phyloP scores from a whole-genome alignment of 1,284 basidiomycete species.

The Xanthoconium separans region DNA sequence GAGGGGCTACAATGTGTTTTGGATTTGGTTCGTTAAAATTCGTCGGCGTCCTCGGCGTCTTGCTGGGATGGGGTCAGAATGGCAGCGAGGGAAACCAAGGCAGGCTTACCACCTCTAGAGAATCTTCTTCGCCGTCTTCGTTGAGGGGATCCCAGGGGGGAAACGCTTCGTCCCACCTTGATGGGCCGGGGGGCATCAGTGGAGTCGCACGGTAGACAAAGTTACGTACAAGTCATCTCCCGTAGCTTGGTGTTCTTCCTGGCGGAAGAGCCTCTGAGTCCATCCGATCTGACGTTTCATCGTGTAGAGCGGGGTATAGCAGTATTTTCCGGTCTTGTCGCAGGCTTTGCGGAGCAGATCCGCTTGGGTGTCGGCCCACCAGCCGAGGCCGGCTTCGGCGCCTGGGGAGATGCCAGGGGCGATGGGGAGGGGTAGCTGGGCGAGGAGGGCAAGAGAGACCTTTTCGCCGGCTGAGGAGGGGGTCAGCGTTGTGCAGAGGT shows the following conservation, averaged over 20 bases:
- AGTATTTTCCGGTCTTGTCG: conserved; percentile 13
- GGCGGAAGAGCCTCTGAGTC: conserved; percentile 10
- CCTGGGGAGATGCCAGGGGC: conserved; percentile 8
- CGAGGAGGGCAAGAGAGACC: conserved; percentile 23
- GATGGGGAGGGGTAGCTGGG: conserved; percentile 6
- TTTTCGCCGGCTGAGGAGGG: conserved; percentile 20
- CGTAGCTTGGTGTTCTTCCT: not conserved
- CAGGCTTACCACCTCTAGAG: conserved; percentile 10
- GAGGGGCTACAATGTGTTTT: too few relatives aligned
- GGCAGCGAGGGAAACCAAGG: not conserved
- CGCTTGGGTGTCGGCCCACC: conserved; percentile 19
- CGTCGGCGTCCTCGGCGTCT: not conserved
- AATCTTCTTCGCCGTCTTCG: conserved; percentile 27
- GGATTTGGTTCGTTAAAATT: not conserved
- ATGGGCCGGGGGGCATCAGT: too few relatives aligned
- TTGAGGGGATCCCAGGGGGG: conserved; percentile 26
- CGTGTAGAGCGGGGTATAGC: conserved; percentile 25
- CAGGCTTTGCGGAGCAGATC: conserved; percentile 20
- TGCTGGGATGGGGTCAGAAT: not conserved
- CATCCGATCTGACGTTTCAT: conserved; percentile 16
- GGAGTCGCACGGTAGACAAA: not conserved
- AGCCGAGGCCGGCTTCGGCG: conserved; percentile 4
- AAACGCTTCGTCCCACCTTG: conserved; percentile 21
- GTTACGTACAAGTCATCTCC: conserved; percentile 9
- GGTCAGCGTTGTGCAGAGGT: not conserved